A percentile compares a stretch with the other conserved stretches of the same genome.
phyloP scores from a whole-genome alignment of 2,329 filamentous ascomycete genomes.

The Beauveria medogensis region DNA sequence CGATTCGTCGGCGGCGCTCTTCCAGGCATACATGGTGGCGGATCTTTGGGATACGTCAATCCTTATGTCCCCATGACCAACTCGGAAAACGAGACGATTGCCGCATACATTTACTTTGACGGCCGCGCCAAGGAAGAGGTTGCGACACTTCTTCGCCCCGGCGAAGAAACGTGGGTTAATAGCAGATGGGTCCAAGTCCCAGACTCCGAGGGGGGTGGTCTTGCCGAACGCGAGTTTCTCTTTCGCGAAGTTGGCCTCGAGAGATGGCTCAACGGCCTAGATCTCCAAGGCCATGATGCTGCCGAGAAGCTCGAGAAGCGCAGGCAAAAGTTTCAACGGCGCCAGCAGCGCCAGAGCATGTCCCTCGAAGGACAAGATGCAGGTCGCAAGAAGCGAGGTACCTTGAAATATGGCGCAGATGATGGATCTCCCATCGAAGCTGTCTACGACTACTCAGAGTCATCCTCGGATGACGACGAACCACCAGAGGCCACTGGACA shows the following conservation, averaged over 20 bases:
- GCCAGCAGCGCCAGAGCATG: conserved; percentile 55
- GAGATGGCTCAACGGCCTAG: conserved; percentile 90
- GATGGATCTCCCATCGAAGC: conserved; percentile 66
- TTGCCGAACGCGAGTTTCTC: conserved; percentile 92
- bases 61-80: conserved; percentile 90
- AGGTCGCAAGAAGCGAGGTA: conserved; percentile 33
- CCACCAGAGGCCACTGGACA: conserved; percentile 91
- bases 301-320: conserved; percentile 86
- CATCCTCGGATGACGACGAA: conserved; percentile 71
- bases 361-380: conserved; percentile 25
- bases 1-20: conserved; percentile 67
- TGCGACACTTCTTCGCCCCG: conserved; percentile 80
- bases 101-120: conserved; percentile 98
- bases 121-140: conserved; percentile 94
- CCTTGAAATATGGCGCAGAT: conserved; percentile 75
- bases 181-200: conserved; percentile 95
- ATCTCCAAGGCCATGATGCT: conserved; percentile 86
- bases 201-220: conserved; percentile 80
- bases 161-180: conserved; percentile 98
- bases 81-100: conserved; percentile 92
- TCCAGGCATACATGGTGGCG: conserved; percentile 42
- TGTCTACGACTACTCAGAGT: conserved; percentile 61
- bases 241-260: conserved; percentile 96
- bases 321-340: conserved; percentile 67
- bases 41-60: conserved; percentile 50